Conservation (phyloP, 2,329 filamentous ascomycete species). For the Chaetomium olivaceum region DNA sequence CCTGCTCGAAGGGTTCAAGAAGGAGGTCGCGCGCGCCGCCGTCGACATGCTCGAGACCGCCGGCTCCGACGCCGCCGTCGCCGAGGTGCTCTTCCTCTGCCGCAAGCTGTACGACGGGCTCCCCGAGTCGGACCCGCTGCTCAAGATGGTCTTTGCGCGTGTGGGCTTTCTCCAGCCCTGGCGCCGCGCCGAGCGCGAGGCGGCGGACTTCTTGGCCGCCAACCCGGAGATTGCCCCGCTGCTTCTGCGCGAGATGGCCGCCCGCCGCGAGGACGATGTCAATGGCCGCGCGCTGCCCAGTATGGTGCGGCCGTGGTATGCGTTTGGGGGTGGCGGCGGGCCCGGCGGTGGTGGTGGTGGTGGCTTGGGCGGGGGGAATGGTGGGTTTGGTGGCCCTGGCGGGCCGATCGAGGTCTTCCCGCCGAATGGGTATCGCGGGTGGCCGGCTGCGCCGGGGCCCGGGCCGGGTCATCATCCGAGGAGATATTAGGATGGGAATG, state of each 20-base stretch:
- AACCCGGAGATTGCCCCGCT: slow-evolving; percentile 50
- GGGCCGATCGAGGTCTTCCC: background rate
- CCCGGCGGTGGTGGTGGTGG: background rate
- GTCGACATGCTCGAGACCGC: slow-evolving; percentile 51
- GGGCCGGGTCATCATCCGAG: background rate
- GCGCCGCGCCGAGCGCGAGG: slow-evolving; percentile 44
- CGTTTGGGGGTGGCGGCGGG: background rate
- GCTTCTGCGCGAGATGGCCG: slow-evolving; percentile 50
- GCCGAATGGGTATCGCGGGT: background rate
- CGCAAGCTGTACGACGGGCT: slow-evolving; percentile 46
- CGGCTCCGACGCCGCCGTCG: slow-evolving; percentile 45
- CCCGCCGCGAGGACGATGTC: slow-evolving; percentile 45
- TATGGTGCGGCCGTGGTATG: slow-evolving; percentile 42
- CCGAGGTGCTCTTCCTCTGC: slow-evolving; percentile 48
- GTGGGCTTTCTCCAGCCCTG: slow-evolving; percentile 53
- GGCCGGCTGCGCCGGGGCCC: background rate
- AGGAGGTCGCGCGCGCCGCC: slow-evolving; percentile 43
- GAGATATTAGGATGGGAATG: background rate
- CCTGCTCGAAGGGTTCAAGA: slow-evolving; percentile 49
- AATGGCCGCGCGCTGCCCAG: slow-evolving; percentile 43
- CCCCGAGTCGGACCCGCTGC: slow-evolving; percentile 45
- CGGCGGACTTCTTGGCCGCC: slow-evolving; percentile 44
- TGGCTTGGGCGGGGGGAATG: background rate
- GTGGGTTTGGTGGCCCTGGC: background rate
- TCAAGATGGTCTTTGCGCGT: slow-evolving; percentile 52